Evolutionary conservation across 345 rosid genomes (phyloP).

Genomic region (Linum usitatissimum): DNA sequence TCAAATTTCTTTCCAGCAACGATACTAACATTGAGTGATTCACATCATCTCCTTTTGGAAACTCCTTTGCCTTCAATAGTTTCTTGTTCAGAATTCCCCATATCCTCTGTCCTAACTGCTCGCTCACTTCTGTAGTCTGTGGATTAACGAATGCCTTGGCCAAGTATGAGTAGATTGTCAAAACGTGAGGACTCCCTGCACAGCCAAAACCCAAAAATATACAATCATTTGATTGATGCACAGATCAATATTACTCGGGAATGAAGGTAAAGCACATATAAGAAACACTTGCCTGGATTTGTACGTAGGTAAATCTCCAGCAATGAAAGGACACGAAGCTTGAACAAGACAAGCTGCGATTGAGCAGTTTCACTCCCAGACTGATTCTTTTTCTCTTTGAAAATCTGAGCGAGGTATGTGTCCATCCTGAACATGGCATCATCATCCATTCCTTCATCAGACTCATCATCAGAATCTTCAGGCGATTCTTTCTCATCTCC

Average conservation of each 20-base stretch:
- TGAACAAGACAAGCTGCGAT: slow-evolving; percentile 84
- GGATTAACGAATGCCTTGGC: slow-evolving; percentile 73
- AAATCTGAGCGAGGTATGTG: slow-evolving; percentile 73
- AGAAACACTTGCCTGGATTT: slow-evolving; percentile 56
- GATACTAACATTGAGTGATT: slow-evolving; percentile 44
- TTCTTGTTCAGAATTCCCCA: slow-evolving; percentile 92
- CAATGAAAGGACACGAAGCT: slow-evolving; percentile 84
- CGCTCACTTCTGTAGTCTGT: slow-evolving; percentile 64
- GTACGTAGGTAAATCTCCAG: slow-evolving; percentile 86
- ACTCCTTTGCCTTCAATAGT: slow-evolving; percentile 68
- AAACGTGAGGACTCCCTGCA: slow-evolving; percentile 69
- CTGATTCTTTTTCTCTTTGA: slow-evolving; percentile 84
- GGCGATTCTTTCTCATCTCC: slow-evolving; percentile 32
- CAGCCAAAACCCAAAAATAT: slow-evolving; percentile 12
- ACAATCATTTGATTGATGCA: background rate
- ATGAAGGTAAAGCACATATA: background rate
- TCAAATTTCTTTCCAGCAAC: slow-evolving; percentile 62
- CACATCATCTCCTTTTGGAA: slow-evolving; percentile 48
- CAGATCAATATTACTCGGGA: background rate
- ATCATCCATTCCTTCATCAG: slow-evolving; percentile 89
- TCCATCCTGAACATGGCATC: slow-evolving; percentile 99
- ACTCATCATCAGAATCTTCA: slow-evolving; percentile 67
- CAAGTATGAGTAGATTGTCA: slow-evolving; percentile 69
- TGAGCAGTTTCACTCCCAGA: slow-evolving; percentile 82
- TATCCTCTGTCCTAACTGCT: slow-evolving; percentile 76